Evolutionary conservation across 1,284 basidiomycete genomes (phyloP).

Genomic region (Boletus semigastroideus): DNA sequence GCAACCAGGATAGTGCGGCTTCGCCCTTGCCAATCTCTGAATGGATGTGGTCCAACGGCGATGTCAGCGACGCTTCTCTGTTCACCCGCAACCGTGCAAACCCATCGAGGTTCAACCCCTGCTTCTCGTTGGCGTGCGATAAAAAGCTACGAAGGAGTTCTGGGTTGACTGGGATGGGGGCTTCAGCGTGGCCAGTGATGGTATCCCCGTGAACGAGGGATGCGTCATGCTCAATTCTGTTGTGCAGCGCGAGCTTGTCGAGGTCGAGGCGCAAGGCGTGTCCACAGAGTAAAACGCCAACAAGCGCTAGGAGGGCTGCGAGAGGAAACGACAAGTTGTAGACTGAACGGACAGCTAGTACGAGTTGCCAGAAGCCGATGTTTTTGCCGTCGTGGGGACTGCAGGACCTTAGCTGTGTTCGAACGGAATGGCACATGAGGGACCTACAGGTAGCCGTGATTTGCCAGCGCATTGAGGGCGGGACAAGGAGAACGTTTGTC

Average conservation of each 20-base stretch:
- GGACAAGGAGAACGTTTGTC: conserved; percentile 49
- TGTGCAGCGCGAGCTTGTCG: conserved; percentile 39
- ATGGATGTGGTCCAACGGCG: conserved; percentile 46
- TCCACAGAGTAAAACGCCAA: conserved; percentile 32
- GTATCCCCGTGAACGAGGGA: conserved; percentile 46
- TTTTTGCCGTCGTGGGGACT: conserved; percentile 36
- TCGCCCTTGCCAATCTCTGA: conserved; percentile 63
- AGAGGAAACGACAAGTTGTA: conserved; percentile 40
- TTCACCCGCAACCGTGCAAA: conserved; percentile 47
- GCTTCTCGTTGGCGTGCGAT: conserved; percentile 20
- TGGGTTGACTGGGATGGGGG: conserved; percentile 33
- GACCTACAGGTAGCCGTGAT: conserved; percentile 49
- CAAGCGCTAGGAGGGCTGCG: conserved; percentile 34
- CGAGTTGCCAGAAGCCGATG: conserved; percentile 35
- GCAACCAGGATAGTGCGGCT: conserved; percentile 45
- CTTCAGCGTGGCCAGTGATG: conserved; percentile 23
- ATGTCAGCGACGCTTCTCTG: conserved; percentile 46
- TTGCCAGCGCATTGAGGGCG: conserved; percentile 49
- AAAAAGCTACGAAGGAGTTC: conserved; percentile 28
- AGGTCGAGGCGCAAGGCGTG: conserved; percentile 37
- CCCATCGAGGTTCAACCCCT: conserved; percentile 34
- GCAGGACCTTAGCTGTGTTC: conserved; percentile 29
- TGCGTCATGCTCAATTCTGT: conserved; percentile 52
- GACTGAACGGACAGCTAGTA: conserved; percentile 33
- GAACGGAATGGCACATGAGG: conserved; percentile 6